phyloP scores from a whole-genome alignment of 2,329 filamentous ascomycete species.

The Cryoendolithus antarcticus region DNA sequence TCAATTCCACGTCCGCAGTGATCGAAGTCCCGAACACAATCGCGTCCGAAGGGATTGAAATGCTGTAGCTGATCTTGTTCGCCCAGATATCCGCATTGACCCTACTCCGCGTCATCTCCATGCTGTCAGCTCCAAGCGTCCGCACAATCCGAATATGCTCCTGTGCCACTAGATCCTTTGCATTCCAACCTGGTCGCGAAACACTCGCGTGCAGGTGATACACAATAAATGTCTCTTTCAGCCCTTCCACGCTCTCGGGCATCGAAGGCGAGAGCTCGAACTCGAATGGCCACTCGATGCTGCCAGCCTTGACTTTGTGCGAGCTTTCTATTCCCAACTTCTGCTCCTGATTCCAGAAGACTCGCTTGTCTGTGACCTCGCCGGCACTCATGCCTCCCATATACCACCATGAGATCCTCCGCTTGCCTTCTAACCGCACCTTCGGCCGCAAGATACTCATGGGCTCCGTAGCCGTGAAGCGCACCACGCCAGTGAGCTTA shows the following conservation, averaged over 20 bases:
- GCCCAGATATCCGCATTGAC: conserved; percentile 90
- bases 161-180: conserved; percentile 70
- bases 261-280: conserved; percentile 35
- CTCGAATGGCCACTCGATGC: conserved; percentile 39
- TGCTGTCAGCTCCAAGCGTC: conserved; percentile 50
- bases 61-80: conserved; percentile 93
- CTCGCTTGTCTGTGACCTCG: conserved; percentile 34
- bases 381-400: conserved; percentile 24
- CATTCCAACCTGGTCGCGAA: conserved; percentile 65
- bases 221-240: conserved; percentile 73
- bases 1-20: conserved; percentile 72
- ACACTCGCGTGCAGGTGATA: conserved; percentile 89
- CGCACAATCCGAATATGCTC: conserved; percentile 45
- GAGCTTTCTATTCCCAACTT: conserved; percentile 33
- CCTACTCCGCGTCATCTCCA: conserved; percentile 42
- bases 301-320: conserved; percentile 38
- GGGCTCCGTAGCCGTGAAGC: conserved; percentile 34
- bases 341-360: conserved; percentile 34
- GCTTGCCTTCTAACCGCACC: conserved; percentile 34
- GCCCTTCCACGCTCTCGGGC: conserved; percentile 82
- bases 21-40: conserved; percentile 86
- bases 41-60: conserved; percentile 85
- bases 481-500: conserved; percentile 34
- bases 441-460: conserved; percentile 36
- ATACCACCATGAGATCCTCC: conserved; percentile 32